Evolutionary conservation across 192 early-diverging fungal species (phyloP), one percentile per base, ranked within the genome.

Genomic region (Chytriomyces confervae): DNA sequence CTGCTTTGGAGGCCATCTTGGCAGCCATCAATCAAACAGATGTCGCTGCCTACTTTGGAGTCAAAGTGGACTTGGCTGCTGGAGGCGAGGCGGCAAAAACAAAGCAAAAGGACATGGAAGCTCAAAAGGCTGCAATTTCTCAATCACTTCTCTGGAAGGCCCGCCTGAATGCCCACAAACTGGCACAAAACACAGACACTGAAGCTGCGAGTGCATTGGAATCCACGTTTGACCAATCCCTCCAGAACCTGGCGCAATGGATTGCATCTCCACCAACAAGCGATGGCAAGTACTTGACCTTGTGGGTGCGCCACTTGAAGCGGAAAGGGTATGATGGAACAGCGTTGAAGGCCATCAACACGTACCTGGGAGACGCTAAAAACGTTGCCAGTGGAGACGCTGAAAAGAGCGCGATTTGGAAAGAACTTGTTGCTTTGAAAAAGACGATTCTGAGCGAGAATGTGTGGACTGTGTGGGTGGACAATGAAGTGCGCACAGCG

Each of bases 281-380:
- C 10, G 74, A 83, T 43, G 87, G 88, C 61, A 81, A 86, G 64
- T 88, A 87, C 63, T 76, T 90, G 48, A 67, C 93, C 9, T 65
- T 90, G 71, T 94, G 73, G 91, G 82, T 24, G 64, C 88, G 67
- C 90, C 87, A 69, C 78, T 53, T 85, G 66, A 45, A 87, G 27
- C 77, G 82, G 64, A 83, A 87, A 44, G 85, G 87, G 0, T 83
- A 89, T 29, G 72, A 85, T 57, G 96, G 91, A 7, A 80, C 81
- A 49, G 96, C 94, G 0, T 81, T 96, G 72, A 91, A 93, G 79
- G 87, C 86, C 0, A 77, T 93, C 47, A 86, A 92, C 78, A 90
- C 89, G 74, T 97, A 87, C 83, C 78, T 96, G 62, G 77, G 61
- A 43, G 92, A 93, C 48, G 47, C 66, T 4, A 84, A 80, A 78